Evolutionary conservation across 202 grass and related monocot genomes (phyloP).

Genomic region (Panicum hallii): DNA sequence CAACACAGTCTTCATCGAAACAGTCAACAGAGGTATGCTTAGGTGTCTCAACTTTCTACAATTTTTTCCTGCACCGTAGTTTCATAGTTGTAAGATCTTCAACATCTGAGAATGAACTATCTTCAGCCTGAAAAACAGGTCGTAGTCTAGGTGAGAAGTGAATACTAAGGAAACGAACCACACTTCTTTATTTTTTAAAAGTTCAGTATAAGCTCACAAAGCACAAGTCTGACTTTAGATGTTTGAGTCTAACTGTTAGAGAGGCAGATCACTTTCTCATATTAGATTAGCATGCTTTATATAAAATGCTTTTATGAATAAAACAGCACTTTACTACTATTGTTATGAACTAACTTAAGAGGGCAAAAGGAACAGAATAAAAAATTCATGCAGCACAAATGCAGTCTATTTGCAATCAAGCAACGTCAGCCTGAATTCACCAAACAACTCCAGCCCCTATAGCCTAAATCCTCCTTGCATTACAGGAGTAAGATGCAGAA

Average conservation of each 20-base stretch:
- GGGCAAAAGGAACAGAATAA: too few relatives aligned
- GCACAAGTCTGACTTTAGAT: neutral
- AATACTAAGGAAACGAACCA: neutral
- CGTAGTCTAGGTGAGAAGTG: neutral
- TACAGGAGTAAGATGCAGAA: too few relatives aligned
- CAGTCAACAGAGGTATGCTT: slow-evolving; percentile 34
- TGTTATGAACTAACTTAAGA: too few relatives aligned
- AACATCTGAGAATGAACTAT: neutral
- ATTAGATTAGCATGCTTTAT: neutral
- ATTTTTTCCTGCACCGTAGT: slow-evolving; percentile 39
- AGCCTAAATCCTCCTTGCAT: too few relatives aligned
- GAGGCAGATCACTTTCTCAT: neutral
- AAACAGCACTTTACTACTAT: neutral
- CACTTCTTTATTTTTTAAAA: too few relatives aligned
- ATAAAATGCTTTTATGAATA: neutral
- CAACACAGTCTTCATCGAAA: slow-evolving; percentile 41
- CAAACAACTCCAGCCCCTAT: too few relatives aligned
- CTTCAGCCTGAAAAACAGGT: neutral
- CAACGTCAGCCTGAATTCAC: too few relatives aligned
- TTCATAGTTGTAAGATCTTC: slow-evolving; percentile 29
- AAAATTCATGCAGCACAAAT: too few relatives aligned
- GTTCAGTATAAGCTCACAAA: neutral
- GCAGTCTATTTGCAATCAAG: too few relatives aligned
- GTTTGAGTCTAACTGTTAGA: neutral
- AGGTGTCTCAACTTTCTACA: slow-evolving; percentile 33